phyloP scores from a whole-genome alignment of 148 eudicot genomes.

The Vaccinium corymbosum region DNA sequence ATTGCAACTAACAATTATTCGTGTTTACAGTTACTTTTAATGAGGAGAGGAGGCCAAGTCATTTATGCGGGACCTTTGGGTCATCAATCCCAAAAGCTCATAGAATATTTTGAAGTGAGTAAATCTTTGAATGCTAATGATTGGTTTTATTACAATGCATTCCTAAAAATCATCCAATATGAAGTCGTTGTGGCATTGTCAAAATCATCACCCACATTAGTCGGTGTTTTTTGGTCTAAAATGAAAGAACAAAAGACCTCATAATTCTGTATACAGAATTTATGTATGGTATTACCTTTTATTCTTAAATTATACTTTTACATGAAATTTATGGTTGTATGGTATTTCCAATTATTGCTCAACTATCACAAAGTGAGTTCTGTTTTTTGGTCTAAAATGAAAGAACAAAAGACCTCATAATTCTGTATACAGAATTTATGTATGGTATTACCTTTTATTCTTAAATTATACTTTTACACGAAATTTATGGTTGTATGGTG shows the following conservation, averaged over 20 bases:
- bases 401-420: neutral
- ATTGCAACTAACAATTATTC: neutral
- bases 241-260: neutral
- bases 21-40: slow-evolving; percentile 49
- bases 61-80: slow-evolving; percentile 73
- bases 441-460: neutral
- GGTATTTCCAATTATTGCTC: neutral
- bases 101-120: slow-evolving; percentile 72
- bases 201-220: too few relatives aligned
- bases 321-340: too few relatives aligned
- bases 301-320: neutral
- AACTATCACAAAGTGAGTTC: neutral
- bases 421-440: neutral
- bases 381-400: too few relatives aligned
- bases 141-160: neutral
- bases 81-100: slow-evolving; percentile 45
- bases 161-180: neutral
- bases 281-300: neutral
- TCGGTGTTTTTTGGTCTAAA: too few relatives aligned
- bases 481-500: too few relatives aligned
- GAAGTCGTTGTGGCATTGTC: neutral
- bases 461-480: neutral
- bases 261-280: neutral
- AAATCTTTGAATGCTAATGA: neutral
- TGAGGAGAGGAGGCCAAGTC: slow-evolving; percentile 79